These are phyloP conservation scores for Penicillium canariense DNA, from an alignment of 495 filamentous ascomycete species.

Conservation along the genomic window DNA sequence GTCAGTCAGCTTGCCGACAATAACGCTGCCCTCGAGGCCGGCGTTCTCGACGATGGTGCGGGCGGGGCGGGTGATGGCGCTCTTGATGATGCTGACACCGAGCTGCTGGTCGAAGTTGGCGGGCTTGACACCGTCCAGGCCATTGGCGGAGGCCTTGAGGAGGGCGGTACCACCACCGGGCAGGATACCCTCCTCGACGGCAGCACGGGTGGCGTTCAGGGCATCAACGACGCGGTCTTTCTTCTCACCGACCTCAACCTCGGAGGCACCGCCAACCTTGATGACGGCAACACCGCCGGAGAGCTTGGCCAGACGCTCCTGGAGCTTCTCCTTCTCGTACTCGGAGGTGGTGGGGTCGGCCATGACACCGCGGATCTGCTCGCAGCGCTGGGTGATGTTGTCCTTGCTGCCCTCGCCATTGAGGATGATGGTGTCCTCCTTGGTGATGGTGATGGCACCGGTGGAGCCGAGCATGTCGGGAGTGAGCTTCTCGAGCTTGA, in stretches of 20 bases:
- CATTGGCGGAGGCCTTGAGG: slow-evolving; percentile 92
- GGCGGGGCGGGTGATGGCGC: slow-evolving; percentile 91
- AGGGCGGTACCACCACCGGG: slow-evolving; percentile 97
- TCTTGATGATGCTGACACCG: slow-evolving; percentile 95
- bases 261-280: slow-evolving; percentile 95
- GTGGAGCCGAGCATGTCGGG: slow-evolving; percentile 94
- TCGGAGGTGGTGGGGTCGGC: slow-evolving; percentile 88
- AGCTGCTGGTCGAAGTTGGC: slow-evolving; percentile 99
- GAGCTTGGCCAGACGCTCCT: slow-evolving; percentile 98
- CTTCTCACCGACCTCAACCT: slow-evolving; percentile 99
- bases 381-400: slow-evolving; percentile 87
- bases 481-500: slow-evolving; percentile 98
- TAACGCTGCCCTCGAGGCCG: slow-evolving; percentile 89
- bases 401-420: slow-evolving; percentile 98
- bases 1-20: slow-evolving; percentile 97
- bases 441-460: slow-evolving; percentile 98
- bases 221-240: slow-evolving; percentile 99
- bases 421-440: slow-evolving; percentile 98
- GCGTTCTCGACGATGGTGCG: slow-evolving; percentile 97
- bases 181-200: slow-evolving; percentile 97
- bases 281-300: slow-evolving; percentile 99
- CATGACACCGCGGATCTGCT: slow-evolving; percentile 98
- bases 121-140: slow-evolving; percentile 74
- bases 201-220: slow-evolving; percentile 95
- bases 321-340: slow-evolving; percentile 99